Evolutionary conservation across 2,329 filamentous ascomycete species (phyloP), one percentile per base, ranked within the genome.

Genomic region (Neofusicoccum kwambonambiense): DNA sequence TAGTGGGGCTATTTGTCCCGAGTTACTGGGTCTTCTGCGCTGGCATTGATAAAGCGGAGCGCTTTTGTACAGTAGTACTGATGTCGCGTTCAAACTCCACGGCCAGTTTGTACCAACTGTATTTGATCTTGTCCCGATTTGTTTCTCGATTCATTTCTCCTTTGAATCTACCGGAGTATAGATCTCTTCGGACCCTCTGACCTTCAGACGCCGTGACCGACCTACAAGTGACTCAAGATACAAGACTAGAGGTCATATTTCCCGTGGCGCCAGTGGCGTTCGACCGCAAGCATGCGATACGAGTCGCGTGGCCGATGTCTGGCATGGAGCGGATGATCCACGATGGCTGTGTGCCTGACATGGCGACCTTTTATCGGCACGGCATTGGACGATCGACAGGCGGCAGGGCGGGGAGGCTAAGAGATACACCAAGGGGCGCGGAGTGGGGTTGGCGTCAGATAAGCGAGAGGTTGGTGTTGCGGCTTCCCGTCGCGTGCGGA

Each of bases 381-480:
- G 27, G n/a, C 22, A 22, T 22, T 22, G 22, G 22, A 3, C 22
- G 22, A 22, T 22, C 54, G 54, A 45, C 27, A 22, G 35, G 19
- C 22, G 15, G 27, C 47, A 51, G 6, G 11, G 39, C 41, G 54
- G 42, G 56, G 56, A 22, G 47, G 41, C 56, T 47, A 60, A 45
- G 27, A 37, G 15, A 4, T 19, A 19, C 41, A 45, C 56, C 31
- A 60, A 9, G 11, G n/a, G 41, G 31, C 35, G n/a, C 56, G 42
- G 56, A 60, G 56, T 60, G 56, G 56, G 56, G 56, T 47, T 60
- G 41, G 56, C 22, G 5, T 19, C 27, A 47, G 42, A 60, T 60
- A 60, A 60, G 56, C 56, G 56, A 60, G 37, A 41, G 52, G 39
- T 11, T 57, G 52, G 52, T 57, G 52, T 57, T 57, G 52, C 52